Evolutionary conservation across 2,329 filamentous ascomycete genomes (phyloP).

Genomic region (Colletotrichum eremochloae): DNA sequence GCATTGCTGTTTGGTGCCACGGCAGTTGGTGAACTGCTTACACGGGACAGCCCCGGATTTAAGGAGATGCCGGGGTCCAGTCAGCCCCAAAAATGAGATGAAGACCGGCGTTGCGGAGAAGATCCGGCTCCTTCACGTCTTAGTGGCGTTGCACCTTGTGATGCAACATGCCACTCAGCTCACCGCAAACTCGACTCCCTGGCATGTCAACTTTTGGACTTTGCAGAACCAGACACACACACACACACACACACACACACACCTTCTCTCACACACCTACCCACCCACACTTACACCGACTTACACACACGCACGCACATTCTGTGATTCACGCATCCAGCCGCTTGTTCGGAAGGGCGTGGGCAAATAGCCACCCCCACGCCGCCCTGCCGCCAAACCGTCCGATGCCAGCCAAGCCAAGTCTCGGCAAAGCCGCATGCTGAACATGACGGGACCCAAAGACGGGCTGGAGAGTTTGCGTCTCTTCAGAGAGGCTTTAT

Average conservation of each 20-base stretch:
- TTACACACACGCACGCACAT: slow-evolving; percentile 8
- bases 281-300: not conserved
- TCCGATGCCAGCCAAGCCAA: slow-evolving; percentile 31
- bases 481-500: not conserved
- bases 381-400: slow-evolving; percentile 19
- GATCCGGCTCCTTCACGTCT: not conserved
- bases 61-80: not conserved
- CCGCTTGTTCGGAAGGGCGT: slow-evolving; percentile 18
- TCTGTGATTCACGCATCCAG: slow-evolving; percentile 11
- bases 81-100: not conserved
- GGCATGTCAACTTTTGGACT: not conserved
- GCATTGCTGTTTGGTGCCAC: not conserved
- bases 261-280: no score
- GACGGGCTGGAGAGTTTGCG: not conserved
- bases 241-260: not conserved
- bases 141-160: slow-evolving; percentile 9
- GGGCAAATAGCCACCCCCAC: slow-evolving; percentile 23
- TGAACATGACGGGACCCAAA: slow-evolving; percentile 24
- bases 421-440: slow-evolving; percentile 27
- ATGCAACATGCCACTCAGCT: not conserved
- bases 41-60: not conserved
- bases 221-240: not conserved
- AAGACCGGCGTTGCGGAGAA: not conserved
- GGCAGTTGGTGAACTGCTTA: no score
- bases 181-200: not conserved